These are phyloP conservation scores for Russula virescens DNA, from an alignment of 768 basidiomycete species.

Conservation along the genomic window DNA sequence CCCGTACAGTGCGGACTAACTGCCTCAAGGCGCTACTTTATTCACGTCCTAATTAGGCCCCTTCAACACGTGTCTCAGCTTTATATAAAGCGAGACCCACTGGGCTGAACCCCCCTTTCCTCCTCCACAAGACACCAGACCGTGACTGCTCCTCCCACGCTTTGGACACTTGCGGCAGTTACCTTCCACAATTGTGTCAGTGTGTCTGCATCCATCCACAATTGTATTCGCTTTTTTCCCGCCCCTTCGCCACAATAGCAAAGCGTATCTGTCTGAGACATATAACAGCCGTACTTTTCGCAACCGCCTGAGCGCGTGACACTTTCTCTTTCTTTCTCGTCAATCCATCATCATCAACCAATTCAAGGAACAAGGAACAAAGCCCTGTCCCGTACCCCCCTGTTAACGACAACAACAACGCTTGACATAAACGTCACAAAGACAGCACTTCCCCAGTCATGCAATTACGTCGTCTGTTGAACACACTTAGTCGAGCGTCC, in stretches of 20 bases:
- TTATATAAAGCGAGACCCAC: not conserved
- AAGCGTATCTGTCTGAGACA: not conserved
- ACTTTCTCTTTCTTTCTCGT: not conserved
- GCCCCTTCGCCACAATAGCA: not conserved
- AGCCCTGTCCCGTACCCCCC: not conserved
- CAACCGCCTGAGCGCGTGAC: conserved; percentile 4
- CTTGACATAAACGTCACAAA: not conserved
- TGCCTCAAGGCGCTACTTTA: too few species aligned
- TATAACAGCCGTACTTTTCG: conserved; percentile 6
- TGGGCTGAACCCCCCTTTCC: too few species aligned
- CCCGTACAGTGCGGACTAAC: too few species aligned
- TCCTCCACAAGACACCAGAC: too few species aligned
- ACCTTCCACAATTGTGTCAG: not conserved
- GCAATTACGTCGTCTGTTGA: conserved; percentile 9
- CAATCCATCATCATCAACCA: not conserved
- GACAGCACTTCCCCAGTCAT: not conserved
- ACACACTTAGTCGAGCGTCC: not conserved
- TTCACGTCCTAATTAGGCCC: too few species aligned
- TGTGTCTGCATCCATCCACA: not conserved
- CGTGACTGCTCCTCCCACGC: not conserved
- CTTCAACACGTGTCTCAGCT: not conserved
- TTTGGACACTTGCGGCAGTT: not conserved
- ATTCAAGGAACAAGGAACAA: too few species aligned
- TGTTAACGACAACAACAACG: not conserved
- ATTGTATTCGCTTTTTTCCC: not conserved